Conservation (phyloP, 2,329 filamentous ascomycete genomes). For the Monilinia vaccinii-corymbosi region DNA sequence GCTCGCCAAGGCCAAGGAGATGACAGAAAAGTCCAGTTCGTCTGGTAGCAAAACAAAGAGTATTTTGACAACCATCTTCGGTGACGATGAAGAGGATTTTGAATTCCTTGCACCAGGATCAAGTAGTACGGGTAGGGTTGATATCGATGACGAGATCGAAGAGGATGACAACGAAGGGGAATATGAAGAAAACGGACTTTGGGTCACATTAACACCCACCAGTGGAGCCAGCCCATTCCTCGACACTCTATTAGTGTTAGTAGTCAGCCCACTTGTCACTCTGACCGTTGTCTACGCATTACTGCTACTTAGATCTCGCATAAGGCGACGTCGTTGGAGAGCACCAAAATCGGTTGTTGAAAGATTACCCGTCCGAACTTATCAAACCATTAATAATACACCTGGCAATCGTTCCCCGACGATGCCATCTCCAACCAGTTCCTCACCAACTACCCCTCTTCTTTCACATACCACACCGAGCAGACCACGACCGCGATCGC, state of each 20-base stretch:
- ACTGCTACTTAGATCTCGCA: constrained; percentile 76
- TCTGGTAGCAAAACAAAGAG: constrained; percentile 28
- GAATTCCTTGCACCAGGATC: constrained; percentile 22
- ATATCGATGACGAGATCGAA: constrained; percentile 25
- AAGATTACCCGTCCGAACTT: constrained; percentile 87
- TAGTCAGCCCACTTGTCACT: constrained; percentile 87
- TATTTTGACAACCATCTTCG: constrained; percentile 43
- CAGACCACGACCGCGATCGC: constrained; percentile 51
- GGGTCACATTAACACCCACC: constrained; percentile 92
- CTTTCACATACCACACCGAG: constrained; percentile 48
- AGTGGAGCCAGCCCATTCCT: constrained; percentile 89
- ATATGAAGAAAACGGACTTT: constrained; percentile 65
- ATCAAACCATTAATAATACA: constrained; percentile 68
- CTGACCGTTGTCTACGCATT: constrained; percentile 88
- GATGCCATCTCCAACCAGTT: constrained; percentile 52
- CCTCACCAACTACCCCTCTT: constrained; percentile 71
- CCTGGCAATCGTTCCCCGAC: constrained; percentile 49
- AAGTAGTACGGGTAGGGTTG: constrained; percentile 9
- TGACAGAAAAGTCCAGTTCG: constrained; percentile 11
- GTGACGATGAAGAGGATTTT: constrained; percentile 34
- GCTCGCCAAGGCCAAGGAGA: constrained; percentile 14
- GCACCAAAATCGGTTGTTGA: constrained; percentile 97
- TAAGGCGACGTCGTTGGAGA: constrained; percentile 82
- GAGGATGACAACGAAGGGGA: constrained; percentile 34
- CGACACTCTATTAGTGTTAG: constrained; percentile 91